Base-by-base conservation (phyloP, 2,329 filamentous ascomycete species). In the Colletotrichum sp. region DNA sequence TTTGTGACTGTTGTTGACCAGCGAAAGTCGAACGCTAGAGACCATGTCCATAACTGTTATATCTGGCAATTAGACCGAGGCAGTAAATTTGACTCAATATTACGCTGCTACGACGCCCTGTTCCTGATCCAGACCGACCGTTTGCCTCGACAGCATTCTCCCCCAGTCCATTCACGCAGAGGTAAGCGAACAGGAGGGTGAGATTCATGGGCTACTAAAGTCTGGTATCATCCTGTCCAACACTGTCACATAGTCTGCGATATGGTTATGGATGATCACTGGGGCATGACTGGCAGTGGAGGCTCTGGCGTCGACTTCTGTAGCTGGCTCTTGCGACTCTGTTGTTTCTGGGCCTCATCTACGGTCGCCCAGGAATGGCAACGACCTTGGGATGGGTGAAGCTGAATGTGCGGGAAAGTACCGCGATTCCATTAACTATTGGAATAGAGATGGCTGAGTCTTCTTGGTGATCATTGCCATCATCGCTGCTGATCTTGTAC, bases 281-380 rank as follows among this genome's bases (percentile, higher is more conserved):
- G 6, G 43, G 11, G n/a, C 4, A 21, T 21, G 43, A 21, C 11
- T 21, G 11, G n/a, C 11, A 21, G 11, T 27, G 24, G 24, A 24
- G 24, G n/a, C 6, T 21, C n/a, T 1, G 43, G n/a, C 13, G 2
- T 47, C 11, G 11, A 4, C 11, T 21, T 12, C n/a, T 47, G 43
- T 2, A 1, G n/a, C 1, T n/a, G 11, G 11, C 0, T n/a, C 43
- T 8, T 47, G n/a, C 11, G 6, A 8, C 11, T 2, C 11, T 47
- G 6, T 8, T 21, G 43, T 47, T 47, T 47, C 11, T 21, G 11
- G n/a, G n/a, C 43, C n/a, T 21, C 11, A 21, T 47, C 0, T 7
- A 4, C 18, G 9, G 18, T 6, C 18, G 43, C 2, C n/a, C 3
- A 47, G 13, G 1, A 47, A 13, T 11, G 11, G 43, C 43, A 47